phyloP scores from a whole-genome alignment of 108 stramenopile species.

The Pseudonitzschia pungens region DNA sequence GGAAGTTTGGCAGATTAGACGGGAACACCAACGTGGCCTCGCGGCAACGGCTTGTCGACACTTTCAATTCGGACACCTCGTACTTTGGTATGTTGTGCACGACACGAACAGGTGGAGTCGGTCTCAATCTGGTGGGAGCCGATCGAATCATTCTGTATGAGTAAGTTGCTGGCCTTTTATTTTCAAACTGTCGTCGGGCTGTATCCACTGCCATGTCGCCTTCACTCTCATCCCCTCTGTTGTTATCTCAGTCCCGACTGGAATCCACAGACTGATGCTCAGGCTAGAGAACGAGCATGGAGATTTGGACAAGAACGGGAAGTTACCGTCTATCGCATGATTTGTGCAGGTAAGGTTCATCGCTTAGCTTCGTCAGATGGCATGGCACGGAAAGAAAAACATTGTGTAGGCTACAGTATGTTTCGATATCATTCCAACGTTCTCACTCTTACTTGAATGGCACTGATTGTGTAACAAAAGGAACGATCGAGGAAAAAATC shows the following conservation, averaged over 20 bases:
- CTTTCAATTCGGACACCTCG: constrained; percentile 83
- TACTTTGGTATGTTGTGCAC: constrained; percentile 94
- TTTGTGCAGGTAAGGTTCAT: constrained; percentile 64
- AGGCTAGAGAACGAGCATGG: constrained; percentile 94
- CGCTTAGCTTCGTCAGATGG: neutral
- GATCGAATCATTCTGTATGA: constrained; percentile 73
- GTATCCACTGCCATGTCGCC: constrained; percentile 21
- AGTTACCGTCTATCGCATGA: constrained; percentile 95
- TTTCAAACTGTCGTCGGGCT: neutral
- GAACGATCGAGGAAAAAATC: constrained; percentile 97
- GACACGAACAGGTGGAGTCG: constrained; percentile 96
- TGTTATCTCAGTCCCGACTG: constrained; percentile 89
- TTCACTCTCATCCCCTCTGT: neutral
- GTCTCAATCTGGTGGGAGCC: constrained; percentile 76
- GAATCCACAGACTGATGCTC: constrained; percentile 91
- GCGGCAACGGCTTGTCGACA: constrained; percentile 88
- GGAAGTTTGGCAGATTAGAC: constrained; percentile 90
- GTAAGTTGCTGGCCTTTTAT: too few relatives aligned
- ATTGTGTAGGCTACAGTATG: neutral
- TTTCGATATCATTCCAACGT: neutral
- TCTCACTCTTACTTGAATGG: neutral
- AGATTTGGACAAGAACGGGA: constrained; percentile 92
- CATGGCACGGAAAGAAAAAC: neutral
- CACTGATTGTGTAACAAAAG: neutral
- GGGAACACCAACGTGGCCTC: constrained; percentile 90